Base-by-base conservation (phyloP, 2,329 filamentous ascomycete species). In the Talaromyces pinophilus region DNA sequence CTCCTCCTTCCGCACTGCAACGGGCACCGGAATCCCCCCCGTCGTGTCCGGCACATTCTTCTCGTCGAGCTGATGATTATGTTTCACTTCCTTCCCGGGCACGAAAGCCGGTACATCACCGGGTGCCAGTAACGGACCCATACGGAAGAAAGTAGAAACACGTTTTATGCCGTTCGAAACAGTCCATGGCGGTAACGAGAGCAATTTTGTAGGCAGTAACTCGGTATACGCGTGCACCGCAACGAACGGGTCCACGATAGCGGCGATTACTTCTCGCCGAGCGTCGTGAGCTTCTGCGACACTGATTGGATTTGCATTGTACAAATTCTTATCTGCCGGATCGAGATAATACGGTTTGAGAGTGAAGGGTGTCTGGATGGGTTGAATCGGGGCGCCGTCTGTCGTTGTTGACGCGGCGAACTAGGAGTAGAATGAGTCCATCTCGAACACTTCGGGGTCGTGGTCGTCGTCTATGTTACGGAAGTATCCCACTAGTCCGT, bases 401-500 rank as follows among this genome's bases (percentile, higher is more conserved):
- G n/a, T 17, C n/a, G 10, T 35, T 19, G 35, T 38, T 38, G 54
- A 38, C 5, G 54, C 13, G 8, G 30, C 30, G 8, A 57, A 57
- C n/a, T 57, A 57, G n/a, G 54, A 57, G 19, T 19, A 57, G 19
- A 57, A 38, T 2, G 17, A 38, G 19, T 33, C 11, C 25, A 40
- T 19, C 1, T 35, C 6, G 8, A 35, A 35, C 3, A 0, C 15
- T 44, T 17, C 15, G 2, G 42, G 42, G 6, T 44, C 17, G 3
- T 44, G 5, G 10, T n/a, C 11, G 35, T 38, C 35, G 35, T 44
- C 4, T n/a, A 10, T n/a, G 42, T 19, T 44, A 7, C 6, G 6
- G 54, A 81, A 82, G 67, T 80, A 82, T 0, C 78, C 78, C 0
- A 82, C 74, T 0, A 82, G 69, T 0, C 80, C 80, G 67, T 82